Base-by-base conservation (phyloP, 208 protist species). In the Phytomonas sp. region DNA sequence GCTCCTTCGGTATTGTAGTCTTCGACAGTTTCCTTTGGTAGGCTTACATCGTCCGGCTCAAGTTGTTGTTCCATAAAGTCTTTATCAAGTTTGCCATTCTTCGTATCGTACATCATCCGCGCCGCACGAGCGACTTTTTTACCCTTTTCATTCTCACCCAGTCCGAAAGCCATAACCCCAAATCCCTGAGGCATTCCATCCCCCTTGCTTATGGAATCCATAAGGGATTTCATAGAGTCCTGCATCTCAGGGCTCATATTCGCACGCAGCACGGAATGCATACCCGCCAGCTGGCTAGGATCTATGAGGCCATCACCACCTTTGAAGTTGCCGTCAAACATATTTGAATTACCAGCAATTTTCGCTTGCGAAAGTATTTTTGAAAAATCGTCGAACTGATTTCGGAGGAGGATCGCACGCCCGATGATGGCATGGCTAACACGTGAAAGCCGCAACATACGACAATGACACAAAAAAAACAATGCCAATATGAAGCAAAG, bases 111-210 rank as follows among this genome's bases (percentile, higher is more conserved):
- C 9, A 74, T 77, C 37, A 94, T 66, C 74, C 85, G 89, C 20
- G 91, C 91, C 4, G 79, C 89, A 0, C 89, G 74, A 0, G 89
- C 91, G 36, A 96, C 89, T 71, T 94, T 93, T 72, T 96, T 96
- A 2, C 91, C 91, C 67, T 84, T 90, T 67, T 96, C 91, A 67
- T 96, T 94, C 56, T 94, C 88, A 4, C 85, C 91, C 59, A 94
- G 73, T 1, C 91, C 91, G 77, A 96, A 96, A 17, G 91, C 91
- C 91, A 96, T 96, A 78, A 96, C 79, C 28, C 89, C 91, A 72
- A 96, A 85, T 28, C 80, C 76, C 15, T 76, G 76, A 26, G 79
- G 77, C 34, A 87, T 83, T 23, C 88, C 85, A 53, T 87, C 81
- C 8, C 83, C 87, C 8, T 74, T 67, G 56, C 62, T 32, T 6